Evolutionary conservation across 2,329 filamentous ascomycete genomes (phyloP).

Genomic region (Aciculosporium take): DNA sequence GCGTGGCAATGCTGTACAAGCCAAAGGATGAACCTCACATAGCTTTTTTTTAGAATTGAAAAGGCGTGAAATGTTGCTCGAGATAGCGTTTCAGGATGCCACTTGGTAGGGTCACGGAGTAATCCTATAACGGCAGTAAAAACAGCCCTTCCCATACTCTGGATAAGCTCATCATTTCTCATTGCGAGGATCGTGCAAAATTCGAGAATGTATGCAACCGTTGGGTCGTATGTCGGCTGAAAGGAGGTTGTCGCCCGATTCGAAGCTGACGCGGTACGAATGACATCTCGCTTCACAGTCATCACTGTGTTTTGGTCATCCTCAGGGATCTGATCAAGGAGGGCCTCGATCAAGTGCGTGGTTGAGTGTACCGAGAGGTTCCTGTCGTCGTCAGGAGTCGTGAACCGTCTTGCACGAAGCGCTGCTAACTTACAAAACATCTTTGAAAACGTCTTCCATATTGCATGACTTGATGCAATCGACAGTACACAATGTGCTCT

Average conservation of each 20-base stretch:
- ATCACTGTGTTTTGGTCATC: conserved; percentile 66
- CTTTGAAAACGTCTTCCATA: conserved; percentile 67
- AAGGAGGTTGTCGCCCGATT: conserved; percentile 20
- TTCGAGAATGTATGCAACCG: conserved; percentile 80
- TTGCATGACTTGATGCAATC: conserved; percentile 88
- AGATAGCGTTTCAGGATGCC: conserved; percentile 74
- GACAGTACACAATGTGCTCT: conserved; percentile 86
- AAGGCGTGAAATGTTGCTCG: conserved; percentile 79
- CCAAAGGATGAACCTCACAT: conserved; percentile 42
- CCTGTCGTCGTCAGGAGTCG: conserved; percentile 13
- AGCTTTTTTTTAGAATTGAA: conserved; percentile 66
- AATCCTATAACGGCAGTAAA: conserved; percentile 69
- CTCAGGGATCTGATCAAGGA: conserved; percentile 78
- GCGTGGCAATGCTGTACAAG: not conserved
- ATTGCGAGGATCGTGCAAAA: conserved; percentile 72
- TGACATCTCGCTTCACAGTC: conserved; percentile 74
- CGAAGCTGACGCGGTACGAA: conserved; percentile 46
- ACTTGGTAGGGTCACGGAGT: conserved; percentile 61
- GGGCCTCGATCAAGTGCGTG: conserved; percentile 41
- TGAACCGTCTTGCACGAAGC: not conserved
- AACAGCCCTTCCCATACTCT: conserved; percentile 61
- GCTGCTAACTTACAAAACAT: conserved; percentile 53
- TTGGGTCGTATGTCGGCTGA: conserved; percentile 64
- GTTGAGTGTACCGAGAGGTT: conserved; percentile 21
- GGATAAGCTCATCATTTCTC: conserved; percentile 58